A percentile compares a stretch with the other conserved stretches of the same genome.
phyloP scores from a whole-genome alignment of 768 basidiomycete genomes.

The Pisolithus orientalis region DNA sequence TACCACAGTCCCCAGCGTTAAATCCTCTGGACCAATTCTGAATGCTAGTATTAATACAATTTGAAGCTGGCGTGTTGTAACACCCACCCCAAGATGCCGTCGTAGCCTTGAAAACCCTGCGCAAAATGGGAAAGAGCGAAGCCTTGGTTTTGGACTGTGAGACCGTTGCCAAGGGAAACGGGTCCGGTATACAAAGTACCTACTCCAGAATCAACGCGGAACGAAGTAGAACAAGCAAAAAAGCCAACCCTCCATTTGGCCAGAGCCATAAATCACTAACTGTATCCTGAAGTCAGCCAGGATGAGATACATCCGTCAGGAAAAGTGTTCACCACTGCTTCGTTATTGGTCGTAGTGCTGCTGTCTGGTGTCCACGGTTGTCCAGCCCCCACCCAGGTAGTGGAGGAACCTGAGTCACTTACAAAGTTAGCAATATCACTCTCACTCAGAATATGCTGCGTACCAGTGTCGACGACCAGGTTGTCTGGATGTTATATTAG shows the following conservation, averaged over 20 bases:
- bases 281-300: constrained; percentile 38
- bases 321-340: neutral
- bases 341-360: constrained; percentile 46
- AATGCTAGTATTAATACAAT: neutral
- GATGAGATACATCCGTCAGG: no score
- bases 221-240: constrained; percentile 50
- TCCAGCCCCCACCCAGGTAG: constrained; percentile 62
- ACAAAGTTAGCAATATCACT: neutral
- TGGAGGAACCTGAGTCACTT: constrained; percentile 39
- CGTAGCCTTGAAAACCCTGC: constrained; percentile 11
- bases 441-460: constrained; percentile 48
- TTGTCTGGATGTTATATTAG: constrained; percentile 27
- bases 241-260: neutral
- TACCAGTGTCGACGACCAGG: constrained; percentile 21
- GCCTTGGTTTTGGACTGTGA: constrained; percentile 20
- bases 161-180: constrained; percentile 5
- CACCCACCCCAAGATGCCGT: constrained; percentile 3
- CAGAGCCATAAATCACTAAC: neutral
- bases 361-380: constrained; percentile 29
- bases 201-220: constrained; percentile 51
- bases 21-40: constrained; percentile 25
- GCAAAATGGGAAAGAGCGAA: constrained; percentile 25
- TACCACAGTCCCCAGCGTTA: constrained; percentile 22
- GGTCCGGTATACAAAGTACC: constrained; percentile 12
- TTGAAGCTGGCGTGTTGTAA: no score